A percentile compares a stretch with the other conserved stretches of the same genome.
These are phyloP conservation scores for Trichothecium roseum DNA, from an alignment of 2,329 filamentous ascomycete species.

Conservation along the genomic window DNA sequence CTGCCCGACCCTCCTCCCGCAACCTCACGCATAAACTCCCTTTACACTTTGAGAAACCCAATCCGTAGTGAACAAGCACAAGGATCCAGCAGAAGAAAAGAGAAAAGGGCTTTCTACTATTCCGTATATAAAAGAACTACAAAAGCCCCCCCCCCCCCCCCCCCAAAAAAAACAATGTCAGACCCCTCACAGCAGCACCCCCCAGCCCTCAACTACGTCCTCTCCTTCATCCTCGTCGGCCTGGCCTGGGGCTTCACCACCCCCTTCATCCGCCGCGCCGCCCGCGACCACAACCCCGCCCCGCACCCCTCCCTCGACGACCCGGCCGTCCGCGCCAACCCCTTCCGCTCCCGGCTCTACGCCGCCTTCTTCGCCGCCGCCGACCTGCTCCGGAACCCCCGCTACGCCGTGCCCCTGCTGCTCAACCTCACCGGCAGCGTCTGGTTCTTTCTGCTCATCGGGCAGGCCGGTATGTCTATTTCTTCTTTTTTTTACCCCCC, in stretches of 20 bases:
- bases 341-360: constrained; percentile 51
- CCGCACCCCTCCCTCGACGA: constrained; percentile 43
- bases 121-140: too few relatives aligned
- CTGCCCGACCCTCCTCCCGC: too few relatives aligned
- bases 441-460: constrained; percentile 94
- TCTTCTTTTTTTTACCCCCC: not conserved
- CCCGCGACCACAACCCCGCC: constrained; percentile 60
- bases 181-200: constrained; percentile 27
- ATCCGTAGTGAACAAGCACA: too few relatives aligned
- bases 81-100: too few relatives aligned
- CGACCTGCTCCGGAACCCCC: constrained; percentile 70
- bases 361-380: constrained; percentile 62
- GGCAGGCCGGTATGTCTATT: constrained; percentile 64
- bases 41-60: too few relatives aligned
- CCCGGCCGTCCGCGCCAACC: constrained; percentile 42
- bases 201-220: constrained; percentile 66
- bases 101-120: too few relatives aligned
- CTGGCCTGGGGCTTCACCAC: constrained; percentile 90
- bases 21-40: too few relatives aligned
- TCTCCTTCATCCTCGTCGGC: constrained; percentile 84
- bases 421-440: constrained; percentile 87
- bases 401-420: constrained; percentile 75
- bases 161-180: constrained; percentile 4
- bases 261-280: constrained; percentile 81
- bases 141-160: too few relatives aligned